Percentiles rank a stretch among this genome's conserved stretches.
Conservation (phyloP, 768 basidiomycete genomes). For the Trametes villosa region DNA sequence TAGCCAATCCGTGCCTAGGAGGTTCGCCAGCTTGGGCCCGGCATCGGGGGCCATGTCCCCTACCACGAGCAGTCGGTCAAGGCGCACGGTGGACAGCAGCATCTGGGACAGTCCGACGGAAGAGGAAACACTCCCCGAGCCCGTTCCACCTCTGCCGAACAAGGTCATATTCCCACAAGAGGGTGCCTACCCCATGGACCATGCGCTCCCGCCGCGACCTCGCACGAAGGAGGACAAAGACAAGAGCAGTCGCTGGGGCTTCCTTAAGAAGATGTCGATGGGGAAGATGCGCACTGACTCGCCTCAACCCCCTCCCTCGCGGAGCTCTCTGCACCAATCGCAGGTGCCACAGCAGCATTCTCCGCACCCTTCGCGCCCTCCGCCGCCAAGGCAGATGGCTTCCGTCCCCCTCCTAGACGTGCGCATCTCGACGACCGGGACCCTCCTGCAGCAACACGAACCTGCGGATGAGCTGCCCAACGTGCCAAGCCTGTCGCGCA, state of each 20-base stretch:
- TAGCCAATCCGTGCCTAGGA: slow-evolving; percentile 43
- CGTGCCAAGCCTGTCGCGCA: slow-evolving; percentile 19
- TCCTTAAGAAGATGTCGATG: slow-evolving; percentile 99
- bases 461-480: slow-evolving; percentile 19
- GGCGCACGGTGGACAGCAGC: slow-evolving; percentile 43
- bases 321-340: slow-evolving; percentile 40
- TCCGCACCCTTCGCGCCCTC: slow-evolving; percentile 15
- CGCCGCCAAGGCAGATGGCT: slow-evolving; percentile 15
- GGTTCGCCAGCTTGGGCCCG: slow-evolving; percentile 72
- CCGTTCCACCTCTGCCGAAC: slow-evolving; percentile 23
- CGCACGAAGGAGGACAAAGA: slow-evolving; percentile 48
- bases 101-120: slow-evolving; percentile 55
- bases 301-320: slow-evolving; percentile 37
- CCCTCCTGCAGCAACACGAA: slow-evolving; percentile 44
- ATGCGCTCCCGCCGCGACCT: slow-evolving; percentile 15
- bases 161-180: slow-evolving; percentile 17
- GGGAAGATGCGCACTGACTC: slow-evolving; percentile 81
- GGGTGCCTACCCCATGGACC: slow-evolving; percentile 21
- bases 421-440: slow-evolving; percentile 73
- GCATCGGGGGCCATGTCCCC: slow-evolving; percentile 44
- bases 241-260: slow-evolving; percentile 86
- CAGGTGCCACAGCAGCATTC: slow-evolving; percentile 31
- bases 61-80: slow-evolving; percentile 41
- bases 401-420: slow-evolving; percentile 63
- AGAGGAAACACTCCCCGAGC: slow-evolving; percentile 24